Percentiles rank a stretch among this genome's conserved stretches.
These are phyloP conservation scores for Daldinia eschscholtzii DNA, from an alignment of 2,329 filamentous ascomycete genomes.

Conservation along the genomic window DNA sequence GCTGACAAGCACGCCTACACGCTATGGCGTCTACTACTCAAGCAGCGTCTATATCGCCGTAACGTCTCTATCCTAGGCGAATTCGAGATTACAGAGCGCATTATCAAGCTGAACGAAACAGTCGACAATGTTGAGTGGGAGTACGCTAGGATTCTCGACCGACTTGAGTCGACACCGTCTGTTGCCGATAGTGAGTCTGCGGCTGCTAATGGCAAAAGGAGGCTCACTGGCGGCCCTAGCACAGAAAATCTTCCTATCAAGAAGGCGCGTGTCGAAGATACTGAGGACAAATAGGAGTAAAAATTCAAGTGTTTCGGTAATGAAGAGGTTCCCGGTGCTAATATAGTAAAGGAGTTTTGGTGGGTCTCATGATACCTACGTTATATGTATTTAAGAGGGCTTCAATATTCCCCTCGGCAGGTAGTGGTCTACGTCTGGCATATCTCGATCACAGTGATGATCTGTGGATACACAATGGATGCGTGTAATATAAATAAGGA, in stretches of 20 bases:
- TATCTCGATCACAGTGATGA: neutral
- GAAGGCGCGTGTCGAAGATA: constrained; percentile 59
- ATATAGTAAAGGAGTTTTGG: constrained; percentile 40
- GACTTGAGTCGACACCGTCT: constrained; percentile 43
- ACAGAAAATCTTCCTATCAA: constrained; percentile 55
- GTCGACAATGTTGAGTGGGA: constrained; percentile 77
- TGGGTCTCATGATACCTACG: constrained; percentile 47
- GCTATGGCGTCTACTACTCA: constrained; percentile 81
- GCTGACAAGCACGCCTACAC: constrained; percentile 73
- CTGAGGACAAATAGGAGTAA: constrained; percentile 13
- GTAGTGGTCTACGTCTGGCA: constrained; percentile 4
- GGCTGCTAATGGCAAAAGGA: constrained; percentile 60
- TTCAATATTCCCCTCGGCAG: neutral
- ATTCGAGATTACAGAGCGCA: constrained; percentile 75
- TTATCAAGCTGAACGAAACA: constrained; percentile 78
- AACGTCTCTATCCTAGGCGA: constrained; percentile 79
- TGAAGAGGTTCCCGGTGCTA: constrained; percentile 18
- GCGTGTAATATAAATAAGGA: constrained; percentile 4
- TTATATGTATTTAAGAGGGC: constrained; percentile 41
- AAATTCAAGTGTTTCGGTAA: constrained; percentile 33
- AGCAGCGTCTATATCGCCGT: constrained; percentile 80
- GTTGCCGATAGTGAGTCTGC: constrained; percentile 9
- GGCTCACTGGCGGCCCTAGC: constrained; percentile 53
- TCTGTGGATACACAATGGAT: neutral
- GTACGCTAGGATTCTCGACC: constrained; percentile 73